phyloP scores from a whole-genome alignment of 352 stramenopile species.

The Globisporangium cylindrosporum region DNA sequence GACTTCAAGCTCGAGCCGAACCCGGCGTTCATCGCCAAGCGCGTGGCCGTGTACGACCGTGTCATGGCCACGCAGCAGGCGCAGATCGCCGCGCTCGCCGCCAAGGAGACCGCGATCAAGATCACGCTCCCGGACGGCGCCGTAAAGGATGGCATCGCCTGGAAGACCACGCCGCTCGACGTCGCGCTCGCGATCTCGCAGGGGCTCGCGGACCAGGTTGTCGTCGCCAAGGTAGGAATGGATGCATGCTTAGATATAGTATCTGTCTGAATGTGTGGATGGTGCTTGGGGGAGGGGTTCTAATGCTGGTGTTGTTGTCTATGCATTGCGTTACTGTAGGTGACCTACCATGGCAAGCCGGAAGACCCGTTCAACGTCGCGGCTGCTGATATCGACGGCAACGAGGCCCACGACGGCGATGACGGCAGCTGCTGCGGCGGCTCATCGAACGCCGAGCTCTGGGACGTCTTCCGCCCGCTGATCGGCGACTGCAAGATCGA shows the following conservation, averaged over 20 bases:
- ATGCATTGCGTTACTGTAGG: slow-evolving; percentile 36
- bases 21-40: slow-evolving; percentile 78
- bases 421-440: slow-evolving; percentile 46
- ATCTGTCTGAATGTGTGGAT: not conserved
- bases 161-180: slow-evolving; percentile 96
- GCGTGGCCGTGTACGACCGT: slow-evolving; percentile 85
- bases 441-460: slow-evolving; percentile 86
- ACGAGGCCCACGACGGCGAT: slow-evolving; percentile 63
- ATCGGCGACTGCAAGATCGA: slow-evolving; percentile 96
- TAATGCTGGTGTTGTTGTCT: not conserved
- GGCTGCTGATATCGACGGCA: slow-evolving; percentile 89
- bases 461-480: slow-evolving; percentile 96
- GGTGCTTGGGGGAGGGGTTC: not conserved
- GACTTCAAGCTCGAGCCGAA: slow-evolving; percentile 78
- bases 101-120: slow-evolving; percentile 89
- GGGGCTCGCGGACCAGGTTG: slow-evolving; percentile 91
- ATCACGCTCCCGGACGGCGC: slow-evolving; percentile 98
- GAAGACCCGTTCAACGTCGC: slow-evolving; percentile 76
- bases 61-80: slow-evolving; percentile 70
- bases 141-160: slow-evolving; percentile 89
- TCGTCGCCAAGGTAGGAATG: slow-evolving; percentile 70
- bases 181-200: slow-evolving; percentile 95
- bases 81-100: slow-evolving; percentile 68
- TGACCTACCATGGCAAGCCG: slow-evolving; percentile 74
- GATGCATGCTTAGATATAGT: too few relatives aligned